Evolutionary conservation across 148 eudicot genomes (phyloP).

Genomic region (Simmondsia chinensis): DNA sequence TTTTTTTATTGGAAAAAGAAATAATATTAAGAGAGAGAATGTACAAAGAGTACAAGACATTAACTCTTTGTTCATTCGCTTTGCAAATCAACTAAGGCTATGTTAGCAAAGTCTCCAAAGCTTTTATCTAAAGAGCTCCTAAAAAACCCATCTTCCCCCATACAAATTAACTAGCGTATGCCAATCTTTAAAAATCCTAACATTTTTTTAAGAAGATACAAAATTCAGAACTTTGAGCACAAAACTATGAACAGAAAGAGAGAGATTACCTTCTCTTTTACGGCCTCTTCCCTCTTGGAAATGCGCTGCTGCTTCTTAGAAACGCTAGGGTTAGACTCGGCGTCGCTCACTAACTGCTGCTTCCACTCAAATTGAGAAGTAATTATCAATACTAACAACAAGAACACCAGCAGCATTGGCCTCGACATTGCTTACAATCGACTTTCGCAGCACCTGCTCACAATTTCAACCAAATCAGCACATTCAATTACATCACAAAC

Average conservation of each 20-base stretch:
- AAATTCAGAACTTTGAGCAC: too few relatives aligned
- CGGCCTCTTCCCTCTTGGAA: constrained; percentile 55
- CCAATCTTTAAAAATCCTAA: too few relatives aligned
- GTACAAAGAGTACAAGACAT: too few relatives aligned
- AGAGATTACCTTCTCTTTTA: constrained; percentile 66
- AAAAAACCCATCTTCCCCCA: too few relatives aligned
- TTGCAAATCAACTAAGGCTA: too few relatives aligned
- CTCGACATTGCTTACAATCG: constrained; percentile 42
- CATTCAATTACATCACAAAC: background rate
- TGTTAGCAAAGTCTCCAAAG: too few relatives aligned
- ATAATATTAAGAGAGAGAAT: too few relatives aligned
- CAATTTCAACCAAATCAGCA: background rate
- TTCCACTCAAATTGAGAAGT: constrained; percentile 89
- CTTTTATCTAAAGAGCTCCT: too few relatives aligned
- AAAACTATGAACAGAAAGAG: background rate
- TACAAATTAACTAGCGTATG: too few relatives aligned
- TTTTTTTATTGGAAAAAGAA: too few relatives aligned
- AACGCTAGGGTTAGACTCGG: constrained; percentile 30
- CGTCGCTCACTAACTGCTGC: constrained; percentile 49
- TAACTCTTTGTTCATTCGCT: too few relatives aligned
- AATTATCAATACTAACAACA: constrained; percentile 53
- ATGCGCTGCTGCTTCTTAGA: constrained; percentile 49
- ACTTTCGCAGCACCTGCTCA: constrained; percentile 13
- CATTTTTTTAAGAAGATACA: too few relatives aligned
- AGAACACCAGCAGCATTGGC: constrained; percentile 57